Percentiles rank a stretch among this genome's conserved stretches.
phyloP scores from a whole-genome alignment of 176 grass and related monocot species.

The Oryza longistaminata region DNA sequence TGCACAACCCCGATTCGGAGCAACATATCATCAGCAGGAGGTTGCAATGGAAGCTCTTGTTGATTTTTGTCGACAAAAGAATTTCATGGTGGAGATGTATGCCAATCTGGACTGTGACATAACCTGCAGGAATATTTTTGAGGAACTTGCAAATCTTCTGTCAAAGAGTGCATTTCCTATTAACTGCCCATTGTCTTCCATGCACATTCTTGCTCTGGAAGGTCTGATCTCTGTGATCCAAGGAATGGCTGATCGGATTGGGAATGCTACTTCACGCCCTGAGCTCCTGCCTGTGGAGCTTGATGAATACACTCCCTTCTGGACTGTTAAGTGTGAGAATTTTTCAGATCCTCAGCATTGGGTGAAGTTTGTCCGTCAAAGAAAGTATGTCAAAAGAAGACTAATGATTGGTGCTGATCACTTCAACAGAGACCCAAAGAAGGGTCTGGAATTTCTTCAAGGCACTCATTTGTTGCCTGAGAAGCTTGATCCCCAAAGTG shows the following conservation, averaged over 20 bases:
- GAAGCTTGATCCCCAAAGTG: conserved; percentile 97
- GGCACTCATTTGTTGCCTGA: conserved; percentile 95
- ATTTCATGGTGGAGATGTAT: conserved; percentile 98
- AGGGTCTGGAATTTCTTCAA: conserved; percentile 98
- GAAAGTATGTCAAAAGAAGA: conserved; percentile 90
- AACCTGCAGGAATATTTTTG: conserved; percentile 96
- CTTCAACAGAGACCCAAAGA: conserved; percentile 98
- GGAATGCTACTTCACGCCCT: conserved; percentile 52
- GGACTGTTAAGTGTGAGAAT: conserved; percentile 84
- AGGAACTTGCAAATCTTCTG: conserved; percentile 89
- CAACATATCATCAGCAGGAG: conserved; percentile 91
- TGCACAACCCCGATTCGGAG: conserved; percentile 85
- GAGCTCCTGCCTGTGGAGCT: conserved; percentile 72
- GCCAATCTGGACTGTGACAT: conserved; percentile 98
- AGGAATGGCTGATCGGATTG: conserved; percentile 83
- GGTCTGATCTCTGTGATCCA: conserved; percentile 95
- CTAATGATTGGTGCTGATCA: conserved; percentile 98
- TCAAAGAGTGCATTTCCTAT: conserved; percentile 97
- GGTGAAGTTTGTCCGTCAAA: conserved; percentile 92
- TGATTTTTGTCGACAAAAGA: conserved; percentile 84
- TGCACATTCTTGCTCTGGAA: conserved; percentile 90
- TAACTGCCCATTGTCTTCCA: conserved; percentile 90
- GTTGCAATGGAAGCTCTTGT: conserved; percentile 96
- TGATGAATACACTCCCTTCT: conserved; percentile 87
- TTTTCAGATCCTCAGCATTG: conserved; percentile 83